Evolutionary conservation across 192 early-diverging fungal genomes (phyloP).

Genomic region (Linderina pennispora): DNA sequence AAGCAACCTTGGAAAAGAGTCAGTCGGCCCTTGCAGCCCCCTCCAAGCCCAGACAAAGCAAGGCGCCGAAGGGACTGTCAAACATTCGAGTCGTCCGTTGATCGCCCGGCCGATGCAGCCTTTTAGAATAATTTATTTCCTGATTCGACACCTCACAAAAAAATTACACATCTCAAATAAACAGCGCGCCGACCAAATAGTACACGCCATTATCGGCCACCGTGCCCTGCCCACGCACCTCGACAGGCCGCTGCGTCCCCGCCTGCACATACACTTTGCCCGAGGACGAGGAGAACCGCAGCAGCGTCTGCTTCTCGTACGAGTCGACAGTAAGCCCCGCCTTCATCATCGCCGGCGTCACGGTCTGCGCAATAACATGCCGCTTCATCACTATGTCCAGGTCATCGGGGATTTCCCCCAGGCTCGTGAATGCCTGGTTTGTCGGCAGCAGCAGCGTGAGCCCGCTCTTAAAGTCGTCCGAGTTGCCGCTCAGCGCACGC

Average conservation of each 20-base stretch:
- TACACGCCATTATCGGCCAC: slow-evolving; percentile 27
- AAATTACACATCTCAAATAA: slow-evolving; percentile 8
- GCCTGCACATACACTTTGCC: slow-evolving; percentile 30
- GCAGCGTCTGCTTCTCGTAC: slow-evolving; percentile 12
- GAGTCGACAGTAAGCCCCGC: slow-evolving; percentile 16
- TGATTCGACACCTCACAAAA: not conserved
- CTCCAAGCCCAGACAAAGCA: too few species aligned
- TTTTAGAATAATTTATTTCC: too few species aligned
- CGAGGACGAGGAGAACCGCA: slow-evolving; percentile 19
- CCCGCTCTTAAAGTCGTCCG: slow-evolving; percentile 25
- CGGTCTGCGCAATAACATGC: slow-evolving; percentile 32
- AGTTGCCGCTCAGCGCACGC: slow-evolving; percentile 41
- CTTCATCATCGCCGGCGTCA: slow-evolving; percentile 23
- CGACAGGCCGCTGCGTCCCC: slow-evolving; percentile 13
- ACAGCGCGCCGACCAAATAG: slow-evolving; percentile 30
- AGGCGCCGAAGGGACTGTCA: too few species aligned
- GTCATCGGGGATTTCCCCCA: slow-evolving; percentile 22
- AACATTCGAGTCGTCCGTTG: too few species aligned
- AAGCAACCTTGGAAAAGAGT: too few species aligned
- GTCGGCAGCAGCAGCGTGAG: slow-evolving; percentile 42
- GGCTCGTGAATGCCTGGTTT: slow-evolving; percentile 32
- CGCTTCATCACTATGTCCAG: slow-evolving; percentile 31
- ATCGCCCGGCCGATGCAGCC: too few species aligned
- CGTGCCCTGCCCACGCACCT: slow-evolving; percentile 21
- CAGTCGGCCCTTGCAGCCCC: too few species aligned